phyloP scores from a whole-genome alignment of 768 basidiomycete species.

The Phlebiopsis gigantea region DNA sequence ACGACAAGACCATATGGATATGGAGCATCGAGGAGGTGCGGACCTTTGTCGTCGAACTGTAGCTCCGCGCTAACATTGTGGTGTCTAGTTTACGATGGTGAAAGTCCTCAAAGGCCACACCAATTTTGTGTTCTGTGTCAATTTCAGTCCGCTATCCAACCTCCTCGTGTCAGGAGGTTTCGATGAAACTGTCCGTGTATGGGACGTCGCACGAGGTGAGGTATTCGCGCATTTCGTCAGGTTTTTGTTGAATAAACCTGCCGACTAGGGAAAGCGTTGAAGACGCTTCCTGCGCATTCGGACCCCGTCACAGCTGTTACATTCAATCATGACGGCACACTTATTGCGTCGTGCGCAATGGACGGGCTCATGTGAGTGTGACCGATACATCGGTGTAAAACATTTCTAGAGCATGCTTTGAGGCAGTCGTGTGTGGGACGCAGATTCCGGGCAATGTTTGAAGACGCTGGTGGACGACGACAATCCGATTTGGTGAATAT shows the following conservation, averaged over 20 bases:
- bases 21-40: slow-evolving; percentile 72
- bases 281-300: slow-evolving; percentile 90
- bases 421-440: slow-evolving; percentile 92
- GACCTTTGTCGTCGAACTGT: not conserved
- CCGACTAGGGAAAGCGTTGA: slow-evolving; percentile 67
- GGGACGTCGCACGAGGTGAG: slow-evolving; percentile 89
- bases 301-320: slow-evolving; percentile 94
- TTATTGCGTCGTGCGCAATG: slow-evolving; percentile 93
- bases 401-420: too few species aligned
- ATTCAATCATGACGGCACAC: slow-evolving; percentile 92
- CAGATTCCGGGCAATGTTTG: slow-evolving; percentile 93
- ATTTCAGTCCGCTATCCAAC: slow-evolving; percentile 87
- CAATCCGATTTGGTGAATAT: slow-evolving; percentile 77
- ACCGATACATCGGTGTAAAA: too few species aligned
- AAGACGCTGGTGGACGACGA: slow-evolving; percentile 97
- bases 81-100: slow-evolving; percentile 45
- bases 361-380: slow-evolving; percentile 95
- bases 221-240: not conserved
- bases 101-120: slow-evolving; percentile 82
- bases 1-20: slow-evolving; percentile 84
- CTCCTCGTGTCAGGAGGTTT: slow-evolving; percentile 90
- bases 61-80: not conserved
- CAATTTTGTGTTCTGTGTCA: slow-evolving; percentile 90
- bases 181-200: slow-evolving; percentile 94
- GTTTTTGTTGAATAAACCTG: not conserved